Base-by-base conservation (phyloP, 1,284 basidiomycete genomes). In the Leccinum subrobustum region DNA sequence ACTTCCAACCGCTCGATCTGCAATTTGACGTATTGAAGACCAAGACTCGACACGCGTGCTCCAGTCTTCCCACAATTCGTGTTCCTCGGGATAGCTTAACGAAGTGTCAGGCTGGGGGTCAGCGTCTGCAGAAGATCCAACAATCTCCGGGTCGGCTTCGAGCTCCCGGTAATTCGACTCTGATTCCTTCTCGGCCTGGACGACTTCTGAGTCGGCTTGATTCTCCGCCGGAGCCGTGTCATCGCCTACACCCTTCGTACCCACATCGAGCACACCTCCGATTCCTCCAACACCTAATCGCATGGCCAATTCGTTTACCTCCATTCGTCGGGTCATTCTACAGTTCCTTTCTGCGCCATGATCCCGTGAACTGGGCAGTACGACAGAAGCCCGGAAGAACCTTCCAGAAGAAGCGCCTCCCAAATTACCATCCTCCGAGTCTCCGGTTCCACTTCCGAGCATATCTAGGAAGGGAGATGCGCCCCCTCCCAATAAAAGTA, bases 241-340 rank as follows among this genome's bases (percentile, higher is more conserved):
- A 44, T 67, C 65, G 42, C 42, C 42, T 4, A 57, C 56, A 23
- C 3, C 52, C 31, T 50, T 56, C 2, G 25, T n/a, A 35, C 18
- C 55, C 75, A 69, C 79, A 52, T 79, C 81, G n/a, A 95, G 72
- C 1, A 76, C 68, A 2, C 91, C 92, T 9, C 92, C 93, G 11
- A 92, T 80, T 2, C 83, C 81, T 31, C 88, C 86, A 25, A 94
- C 79, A 7, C 85, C 93, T 83, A 92, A 91, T 25, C 88, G 82
- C 79, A 92, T 87, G 0, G 85, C 87, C 50, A 93, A 75, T 65
- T 91, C 85, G 70, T 93, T 95, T 62, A 92, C 84, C 64, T 92
- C 86, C 59, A 85, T 79, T 57, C 92, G 81, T 39, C 89, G 79
- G 3, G 77, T 73, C 60, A 87, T 79, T 44, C 92, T 83, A 62